Evolutionary conservation across 441 rosid genomes (phyloP), one percentile per base, ranked within the genome.

Genomic region (Erysimum cheiri): DNA sequence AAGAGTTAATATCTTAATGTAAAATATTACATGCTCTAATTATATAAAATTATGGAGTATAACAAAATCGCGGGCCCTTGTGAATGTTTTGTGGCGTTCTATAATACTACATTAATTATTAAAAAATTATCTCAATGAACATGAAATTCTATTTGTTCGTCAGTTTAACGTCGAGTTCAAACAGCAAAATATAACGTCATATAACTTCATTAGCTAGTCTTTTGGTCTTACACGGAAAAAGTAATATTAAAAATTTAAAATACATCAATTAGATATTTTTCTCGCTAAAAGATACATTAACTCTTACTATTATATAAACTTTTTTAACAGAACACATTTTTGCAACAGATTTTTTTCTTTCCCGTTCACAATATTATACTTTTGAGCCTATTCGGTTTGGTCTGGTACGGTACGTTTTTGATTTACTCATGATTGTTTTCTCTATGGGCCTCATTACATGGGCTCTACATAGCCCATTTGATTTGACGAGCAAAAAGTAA

Each of bases 91-190:
- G 1, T 28, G 17, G 10, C 17, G 13, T 54, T 54, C 14, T 8
- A 60, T 14, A 5, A 60, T n/a, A n/a, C n/a, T 28, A 9, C n/a
- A 32, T 64, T 67, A 41, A 58, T 57, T 48, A 4, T 11, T 36
- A 28, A 39, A 29, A 31, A 39, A 10, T 6, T 10, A 36, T 6
- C 33, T 7, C 22, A 28, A 1, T 13, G 37, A 60, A 48, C 29
- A 46, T 19, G 49, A 59, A 10, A 13, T 40, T 60, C 28, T 61
- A 71, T 32, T 52, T 41, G 37, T 44, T 63, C 55, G 5, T 33
- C 11, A 71, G 75, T 63, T 71, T 55, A 46, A 63, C 33, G 40
- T 63, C 63, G 37, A 71, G 64, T 55, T 46, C 64, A 32, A 73
- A 73, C 72, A 48, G 58, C 3, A 35, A 64, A 17, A n/a, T n/a